A percentile compares a stretch with the other conserved stretches of the same genome.
Conservation (phyloP, 148 eudicot species). For the Vaccinium vitisidaea region DNA sequence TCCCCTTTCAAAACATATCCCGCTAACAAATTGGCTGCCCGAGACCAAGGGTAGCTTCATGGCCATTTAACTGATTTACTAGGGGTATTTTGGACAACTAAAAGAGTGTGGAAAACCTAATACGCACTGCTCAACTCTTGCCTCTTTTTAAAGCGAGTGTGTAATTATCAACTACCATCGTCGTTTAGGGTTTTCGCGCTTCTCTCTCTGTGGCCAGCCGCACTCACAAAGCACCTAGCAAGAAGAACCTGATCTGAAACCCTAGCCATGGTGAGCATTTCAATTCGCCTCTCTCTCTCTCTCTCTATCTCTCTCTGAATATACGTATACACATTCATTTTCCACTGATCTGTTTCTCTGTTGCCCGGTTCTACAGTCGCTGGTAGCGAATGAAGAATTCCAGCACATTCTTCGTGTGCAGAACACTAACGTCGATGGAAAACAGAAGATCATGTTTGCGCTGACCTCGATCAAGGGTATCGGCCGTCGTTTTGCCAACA, state of each 20-base stretch:
- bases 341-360: not conserved
- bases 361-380: slow-evolving; percentile 40
- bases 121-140: not conserved
- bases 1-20: too few species aligned
- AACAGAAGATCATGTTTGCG: slow-evolving; percentile 93
- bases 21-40: too few species aligned
- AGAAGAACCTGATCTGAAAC: slow-evolving; percentile 6
- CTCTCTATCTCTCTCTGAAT: not conserved
- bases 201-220: not conserved
- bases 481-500: slow-evolving; percentile 88
- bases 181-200: slow-evolving; percentile 6
- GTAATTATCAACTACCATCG: not conserved
- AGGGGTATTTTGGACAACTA: not conserved
- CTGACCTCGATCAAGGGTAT: slow-evolving; percentile 93
- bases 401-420: slow-evolving; percentile 88
- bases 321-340: not conserved
- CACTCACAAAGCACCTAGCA: not conserved
- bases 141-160: not conserved
- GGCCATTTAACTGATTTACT: not conserved
- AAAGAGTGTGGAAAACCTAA: not conserved
- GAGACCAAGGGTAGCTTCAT: not conserved
- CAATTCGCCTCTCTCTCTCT: not conserved
- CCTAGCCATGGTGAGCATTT: slow-evolving; percentile 11
- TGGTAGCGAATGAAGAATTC: slow-evolving; percentile 83
- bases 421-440: slow-evolving; percentile 93